phyloP scores from a whole-genome alignment of 768 basidiomycete genomes.

The Leccinum variicolor region DNA sequence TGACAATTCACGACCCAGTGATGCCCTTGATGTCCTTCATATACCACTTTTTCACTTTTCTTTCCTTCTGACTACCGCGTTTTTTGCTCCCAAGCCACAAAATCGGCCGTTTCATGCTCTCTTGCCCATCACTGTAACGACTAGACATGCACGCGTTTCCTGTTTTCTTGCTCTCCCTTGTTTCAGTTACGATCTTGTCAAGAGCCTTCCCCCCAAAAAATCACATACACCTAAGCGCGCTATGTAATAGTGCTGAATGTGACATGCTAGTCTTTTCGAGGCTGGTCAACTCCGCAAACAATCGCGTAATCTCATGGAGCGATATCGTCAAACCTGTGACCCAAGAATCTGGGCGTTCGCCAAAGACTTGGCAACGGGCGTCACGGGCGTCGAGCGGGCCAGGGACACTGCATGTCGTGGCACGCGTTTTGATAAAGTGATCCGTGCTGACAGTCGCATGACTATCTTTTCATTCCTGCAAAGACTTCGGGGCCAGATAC shows the following conservation, averaged over 20 bases:
- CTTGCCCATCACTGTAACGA: slow-evolving; percentile 52
- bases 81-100: slow-evolving; percentile 11
- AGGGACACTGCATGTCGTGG: slow-evolving; percentile 4
- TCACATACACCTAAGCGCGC: slow-evolving; percentile 13
- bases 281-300: background rate
- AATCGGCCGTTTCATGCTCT: slow-evolving; percentile 20
- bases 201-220: slow-evolving; percentile 17
- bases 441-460: background rate
- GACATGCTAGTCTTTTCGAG: slow-evolving; percentile 8
- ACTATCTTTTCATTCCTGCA: slow-evolving; percentile 66
- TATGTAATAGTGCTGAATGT: slow-evolving; percentile 15
- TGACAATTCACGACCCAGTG: slow-evolving; percentile 24
- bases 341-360: slow-evolving; percentile 5
- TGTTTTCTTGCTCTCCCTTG: slow-evolving; percentile 33
- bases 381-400: slow-evolving; percentile 1
- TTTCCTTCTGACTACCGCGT: slow-evolving; percentile 1
- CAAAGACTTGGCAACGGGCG: background rate
- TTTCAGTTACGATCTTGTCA: slow-evolving; percentile 32
- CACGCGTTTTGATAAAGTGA: slow-evolving; percentile 3
- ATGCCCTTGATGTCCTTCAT: slow-evolving; percentile 27
- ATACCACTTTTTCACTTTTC: slow-evolving; percentile 8
- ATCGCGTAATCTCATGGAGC: slow-evolving; percentile 1
- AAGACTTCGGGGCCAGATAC: slow-evolving; percentile 62
- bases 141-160: slow-evolving; percentile 57
- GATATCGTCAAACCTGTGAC: slow-evolving; percentile 3